Evolutionary conservation across 495 filamentous ascomycete species (phyloP), one percentile per base, ranked within the genome.

Genomic region (Chaetomium tenue): DNA sequence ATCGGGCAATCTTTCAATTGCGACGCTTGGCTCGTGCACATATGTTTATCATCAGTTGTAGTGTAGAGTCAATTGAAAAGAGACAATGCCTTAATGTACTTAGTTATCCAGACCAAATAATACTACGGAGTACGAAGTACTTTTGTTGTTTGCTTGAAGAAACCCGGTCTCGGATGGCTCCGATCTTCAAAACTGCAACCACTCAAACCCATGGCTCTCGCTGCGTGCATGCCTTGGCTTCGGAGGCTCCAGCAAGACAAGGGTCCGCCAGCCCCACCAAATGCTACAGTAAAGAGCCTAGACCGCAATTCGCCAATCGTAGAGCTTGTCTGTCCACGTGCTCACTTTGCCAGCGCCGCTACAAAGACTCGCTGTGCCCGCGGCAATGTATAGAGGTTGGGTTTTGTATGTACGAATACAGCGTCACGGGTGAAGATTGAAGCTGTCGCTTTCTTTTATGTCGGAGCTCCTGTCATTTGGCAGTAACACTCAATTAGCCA

Each of bases 221-320:
- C 40, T 18, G 33, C 15, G 11, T 44, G 40, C 40, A 16, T 16
- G 40, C 13, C 16, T 44, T 37, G 33, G 33, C 33, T 37, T 2
- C 5, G 9, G 33, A 37, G 30, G 33, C 33, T 37, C 33, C 33
- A 37, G 33, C 33, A 12, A 12, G 5, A 11, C 5, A 37, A 11
- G 33, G 33, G 11, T 15, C 40, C 40, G 18, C 40, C 13, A 18
- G 40, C 40, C 6, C 40, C 40, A 44, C 40, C 40, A 44, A 44
- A 44, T 44, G 40, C 47, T 3, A n/a, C 23, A 28, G 26, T 28
- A 28, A 1, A 37, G 7, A 33, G 52, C 52, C n/a, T 28, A 39
- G 28, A 15, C 50, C 5, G 11, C 48, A 46, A 46, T 48, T 63
- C 52, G 60, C 55, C 61, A 63, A 51, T 59, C 6, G 40, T 26